phyloP scores from a whole-genome alignment of 2,329 filamentous ascomycete genomes.

The Aspergillus japonicus region DNA sequence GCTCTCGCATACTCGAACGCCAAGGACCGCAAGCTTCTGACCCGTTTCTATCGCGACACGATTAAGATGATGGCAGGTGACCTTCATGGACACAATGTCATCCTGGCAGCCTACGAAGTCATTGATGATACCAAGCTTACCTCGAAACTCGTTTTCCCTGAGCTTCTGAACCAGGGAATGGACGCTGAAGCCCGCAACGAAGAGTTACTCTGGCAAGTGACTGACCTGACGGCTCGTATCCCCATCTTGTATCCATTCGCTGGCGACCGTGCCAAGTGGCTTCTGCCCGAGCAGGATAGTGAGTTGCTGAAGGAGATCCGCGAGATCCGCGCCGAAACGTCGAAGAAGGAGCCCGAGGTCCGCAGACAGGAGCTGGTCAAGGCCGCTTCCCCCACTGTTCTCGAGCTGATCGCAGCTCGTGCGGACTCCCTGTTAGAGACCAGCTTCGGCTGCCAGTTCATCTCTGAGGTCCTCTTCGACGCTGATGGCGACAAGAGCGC shows the following conservation, averaged over 20 bases:
- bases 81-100: conserved; percentile 71
- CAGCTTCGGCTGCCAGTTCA: conserved; percentile 82
- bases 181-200: conserved; percentile 41
- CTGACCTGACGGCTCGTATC: conserved; percentile 53
- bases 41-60: conserved; percentile 87
- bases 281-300: conserved; percentile 64
- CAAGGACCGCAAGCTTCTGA: conserved; percentile 87
- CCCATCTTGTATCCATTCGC: conserved; percentile 81
- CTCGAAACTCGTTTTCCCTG: conserved; percentile 80
- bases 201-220: conserved; percentile 45
- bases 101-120: conserved; percentile 84
- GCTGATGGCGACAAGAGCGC: conserved; percentile 72
- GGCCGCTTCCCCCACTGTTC: conserved; percentile 69
- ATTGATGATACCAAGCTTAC: conserved; percentile 92
- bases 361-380: conserved; percentile 75
- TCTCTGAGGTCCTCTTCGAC: conserved; percentile 77
- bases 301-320: conserved; percentile 74
- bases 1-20: conserved; percentile 80
- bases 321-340: conserved; percentile 75
- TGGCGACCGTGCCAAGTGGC: conserved; percentile 58
- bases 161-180: conserved; percentile 71
- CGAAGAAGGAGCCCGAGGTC: conserved; percentile 82
- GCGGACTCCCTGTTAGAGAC: conserved; percentile 68
- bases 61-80: conserved; percentile 83
- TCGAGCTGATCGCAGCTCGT: conserved; percentile 69